Base-by-base conservation (phyloP, 192 early-diverging fungal species). In the Irineochytrium annulatum region DNA sequence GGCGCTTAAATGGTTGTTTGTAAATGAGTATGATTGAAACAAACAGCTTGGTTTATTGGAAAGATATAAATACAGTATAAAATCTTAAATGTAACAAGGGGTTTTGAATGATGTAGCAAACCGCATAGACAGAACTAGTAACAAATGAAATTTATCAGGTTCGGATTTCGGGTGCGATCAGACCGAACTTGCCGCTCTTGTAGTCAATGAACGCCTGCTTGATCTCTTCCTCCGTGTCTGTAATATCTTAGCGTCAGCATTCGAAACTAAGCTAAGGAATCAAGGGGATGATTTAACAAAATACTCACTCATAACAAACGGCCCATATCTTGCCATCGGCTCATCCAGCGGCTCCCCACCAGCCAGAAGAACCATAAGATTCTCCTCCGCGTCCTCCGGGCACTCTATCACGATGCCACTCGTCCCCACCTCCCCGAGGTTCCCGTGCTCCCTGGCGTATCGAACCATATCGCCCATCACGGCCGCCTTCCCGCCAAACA, bases 231-330 rank as follows among this genome's bases (percentile, higher is more conserved):
- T 69, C 64, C 3, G 68, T 69, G 65, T 87, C n/a, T n/a, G n/a
- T n/a, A n/a, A n/a, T n/a, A n/a, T n/a, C n/a, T n/a, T n/a, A n/a
- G n/a, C n/a, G n/a, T n/a, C n/a, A n/a, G n/a, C n/a, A n/a, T n/a
- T n/a, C n/a, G n/a, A n/a, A n/a, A n/a, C n/a, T n/a, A n/a, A n/a
- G n/a, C n/a, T n/a, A n/a, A n/a, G n/a, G n/a, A n/a, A n/a, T n/a
- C n/a, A n/a, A n/a, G n/a, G n/a, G n/a, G n/a, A n/a, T n/a, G n/a
- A n/a, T n/a, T n/a, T n/a, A n/a, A n/a, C n/a, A n/a, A n/a, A n/a
- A n/a, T n/a, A n/a, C n/a, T n/a, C n/a, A n/a, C n/a, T 87, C 84
- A 82, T 79, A 19, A 87, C 85, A 71, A 87, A 87, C 0, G 86
- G 86, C 1, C 85, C 85, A 41, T 79, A 75, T 52, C 78, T 76